Evolutionary conservation across 129 eudicot genomes (phyloP), one percentile per base, ranked within the genome.

Genomic region (Arctium minus): DNA sequence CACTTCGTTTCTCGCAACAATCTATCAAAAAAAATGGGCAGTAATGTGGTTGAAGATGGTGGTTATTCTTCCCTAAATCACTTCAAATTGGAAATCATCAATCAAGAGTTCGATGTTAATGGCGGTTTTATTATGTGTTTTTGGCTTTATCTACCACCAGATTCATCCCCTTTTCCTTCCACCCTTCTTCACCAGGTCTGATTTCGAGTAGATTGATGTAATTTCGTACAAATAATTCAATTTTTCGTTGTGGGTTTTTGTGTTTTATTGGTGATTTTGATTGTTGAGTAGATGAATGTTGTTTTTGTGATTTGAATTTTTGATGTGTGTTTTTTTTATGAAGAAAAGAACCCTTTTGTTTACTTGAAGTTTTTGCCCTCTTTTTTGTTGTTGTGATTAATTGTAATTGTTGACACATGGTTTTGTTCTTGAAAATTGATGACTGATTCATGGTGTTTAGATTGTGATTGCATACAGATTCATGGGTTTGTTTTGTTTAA

Each of bases 121-220:
- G 85, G 74, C 70, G 13, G 56, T 62, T 88, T 93, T 50, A 70
- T 84, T 67, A 68, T 93, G n/a, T 89, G 96, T 77, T 91, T 93
- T 83, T 93, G 97, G 97, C 83, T 93, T 65, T 91, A 86, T 88
- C 76, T 88, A 29, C 80, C 83, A 71, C 33, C 82, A 56, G 79
- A 83, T 70, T 56, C 82, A 71, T 85, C 87, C 40, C 72, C 85
- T 78, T 78, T 87, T 42, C 93, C 97, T 37, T 88, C 87, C 13
- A 73, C 80, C 75, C 79, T 93, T 84, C 88, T 93, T 86, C 85
- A 64, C 36, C 96, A 93, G 97, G 97, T 93, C 56, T 88, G 74
- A 22, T 81, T 40, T 39, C 18, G 37, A 37, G 13, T 48, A 50
- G 36, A 76, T 65, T 30, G 42, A 56, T 74, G 62, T 77, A 22